Base-by-base conservation (phyloP, 176 grass and related monocot genomes). In the Cenchrus fungigraminus region DNA sequence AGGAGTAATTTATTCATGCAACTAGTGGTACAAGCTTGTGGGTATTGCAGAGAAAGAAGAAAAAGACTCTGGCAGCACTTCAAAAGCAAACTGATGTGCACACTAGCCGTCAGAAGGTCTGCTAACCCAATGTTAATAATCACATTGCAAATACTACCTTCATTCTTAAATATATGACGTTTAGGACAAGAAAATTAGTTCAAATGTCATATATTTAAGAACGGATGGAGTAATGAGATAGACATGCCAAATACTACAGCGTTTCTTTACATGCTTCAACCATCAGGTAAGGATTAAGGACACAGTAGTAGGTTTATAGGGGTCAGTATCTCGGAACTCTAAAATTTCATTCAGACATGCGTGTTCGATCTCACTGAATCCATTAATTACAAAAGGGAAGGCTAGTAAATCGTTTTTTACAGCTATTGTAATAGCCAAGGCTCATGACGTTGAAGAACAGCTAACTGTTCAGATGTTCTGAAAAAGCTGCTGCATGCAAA, bases 381-480 rank as follows among this genome's bases (percentile, higher is more conserved):
- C 76, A 76, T 80, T 75, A 89, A 76, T 80, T 75, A 89, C 87
- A 80, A 68, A 79, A 90, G 74, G 79, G 51, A 55, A 89, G 71
- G 32, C 50, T 74, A 34, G 54, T 17, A 34, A 44, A 53, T 53
- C 13, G 1, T 56, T 37, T 57, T 76, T 56, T 20, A 56, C 22
- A 20, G 47, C 44, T 3, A 8, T 1, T 11, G 34, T 68, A 22
- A 12, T 51, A 43, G 31, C 34, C 16, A 82, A 42, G 52, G n/a
- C 6, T 43, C 6, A 1, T 68, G 31, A 80, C 31, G 32, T 11
- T 16, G 67, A 69, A 54, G 44, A 22, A 65, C 77, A 80, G 52
- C 69, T 85, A 67, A 32, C 58, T 70, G 69, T 68, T 74, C 66
- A 79, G 79, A 81, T 83, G 43, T 52, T 59, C 15, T 68, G 4